Base-by-base conservation (phyloP, 148 eudicot species). In the Heliamphora exappendiculata region DNA sequence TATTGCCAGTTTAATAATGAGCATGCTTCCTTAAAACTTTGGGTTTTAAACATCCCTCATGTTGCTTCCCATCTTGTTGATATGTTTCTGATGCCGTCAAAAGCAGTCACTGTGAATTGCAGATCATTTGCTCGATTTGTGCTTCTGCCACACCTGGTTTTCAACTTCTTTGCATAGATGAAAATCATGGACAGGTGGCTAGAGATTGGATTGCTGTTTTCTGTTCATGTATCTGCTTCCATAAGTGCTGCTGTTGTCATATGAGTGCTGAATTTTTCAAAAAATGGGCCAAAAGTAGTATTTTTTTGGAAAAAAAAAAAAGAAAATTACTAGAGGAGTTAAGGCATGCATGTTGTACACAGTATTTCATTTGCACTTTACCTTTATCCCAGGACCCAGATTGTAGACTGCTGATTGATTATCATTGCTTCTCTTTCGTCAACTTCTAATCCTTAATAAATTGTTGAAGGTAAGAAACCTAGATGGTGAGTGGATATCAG, bases 401-500 rank as follows among this genome's bases (percentile, higher is more conserved):
- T 16, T 34, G 28, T 22, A 2, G 44, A 16, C 16, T 8, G 31
- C 29, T 76, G 64, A n/a, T 42, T 70, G 42, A 57, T 58, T 69
- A 39, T 34, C 10, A 10, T 19, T 47, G 14, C 39, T 8, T 44
- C 51, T 34, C 22, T 69, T 17, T 24, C 45, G 19, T 50, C 42
- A 37, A 5, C 17, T 24, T 16, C 63, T 59, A 28, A 13, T 55
- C 29, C 20, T n/a, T 67, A 26, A 41, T 65, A 19, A 72, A 31
- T 49, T 66, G 14, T 81, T 84, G 57, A 76, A 95, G 99, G 99
- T 95, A 67, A 90, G 90, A 84, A 93, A 92, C 87, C 80, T 74
- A 58, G 87, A 91, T 19, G 97, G 99, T 75, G 99, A 95, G 78
- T 95, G 99, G 99, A 95, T 95, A 78, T 89, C 91, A 85, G 97